Conservation (phyloP, 2,329 filamentous ascomycete genomes). For the Tolypocladium ovalisporum region DNA sequence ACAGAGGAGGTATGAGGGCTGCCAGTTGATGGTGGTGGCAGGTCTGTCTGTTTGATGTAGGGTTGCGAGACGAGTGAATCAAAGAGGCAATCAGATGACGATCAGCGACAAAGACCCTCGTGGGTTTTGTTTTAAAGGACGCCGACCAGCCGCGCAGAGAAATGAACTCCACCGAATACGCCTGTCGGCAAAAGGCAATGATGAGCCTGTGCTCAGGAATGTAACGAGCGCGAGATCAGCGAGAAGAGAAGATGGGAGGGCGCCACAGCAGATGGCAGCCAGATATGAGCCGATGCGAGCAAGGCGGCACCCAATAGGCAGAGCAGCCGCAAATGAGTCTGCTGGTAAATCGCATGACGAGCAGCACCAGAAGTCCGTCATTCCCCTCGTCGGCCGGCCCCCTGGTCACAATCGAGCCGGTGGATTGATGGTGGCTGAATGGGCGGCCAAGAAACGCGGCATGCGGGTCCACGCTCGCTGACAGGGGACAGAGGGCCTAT, state of each 20-base stretch:
- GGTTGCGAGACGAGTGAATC: constrained; percentile 3
- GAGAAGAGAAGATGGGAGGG: not conserved
- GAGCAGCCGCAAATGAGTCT: not conserved
- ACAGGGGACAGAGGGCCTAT: not conserved
- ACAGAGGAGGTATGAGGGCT: not conserved
- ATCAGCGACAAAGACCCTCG: not conserved
- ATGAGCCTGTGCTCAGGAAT: not conserved
- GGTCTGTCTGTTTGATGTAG: not conserved
- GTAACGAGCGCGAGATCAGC: not conserved
- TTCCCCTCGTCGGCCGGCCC: not conserved
- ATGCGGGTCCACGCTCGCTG: not conserved
- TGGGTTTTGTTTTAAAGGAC: constrained; percentile 1
- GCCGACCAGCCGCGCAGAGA: constrained; percentile 4
- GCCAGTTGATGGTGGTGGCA: not conserved
- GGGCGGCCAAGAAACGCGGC: not conserved
- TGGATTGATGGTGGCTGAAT: not conserved
- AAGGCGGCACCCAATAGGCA: not conserved
- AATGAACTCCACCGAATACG: not conserved
- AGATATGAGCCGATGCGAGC: not conserved
- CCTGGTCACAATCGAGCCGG: not conserved
- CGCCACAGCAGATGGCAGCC: not conserved
- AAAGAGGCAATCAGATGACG: constrained; percentile 1
- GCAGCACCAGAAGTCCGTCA: not conserved
- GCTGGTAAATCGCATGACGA: not conserved
- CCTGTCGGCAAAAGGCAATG: not conserved